These are phyloP conservation scores for Kwoniella botswanensis DNA, from an alignment of 768 basidiomycete species.

Conservation along the genomic window DNA sequence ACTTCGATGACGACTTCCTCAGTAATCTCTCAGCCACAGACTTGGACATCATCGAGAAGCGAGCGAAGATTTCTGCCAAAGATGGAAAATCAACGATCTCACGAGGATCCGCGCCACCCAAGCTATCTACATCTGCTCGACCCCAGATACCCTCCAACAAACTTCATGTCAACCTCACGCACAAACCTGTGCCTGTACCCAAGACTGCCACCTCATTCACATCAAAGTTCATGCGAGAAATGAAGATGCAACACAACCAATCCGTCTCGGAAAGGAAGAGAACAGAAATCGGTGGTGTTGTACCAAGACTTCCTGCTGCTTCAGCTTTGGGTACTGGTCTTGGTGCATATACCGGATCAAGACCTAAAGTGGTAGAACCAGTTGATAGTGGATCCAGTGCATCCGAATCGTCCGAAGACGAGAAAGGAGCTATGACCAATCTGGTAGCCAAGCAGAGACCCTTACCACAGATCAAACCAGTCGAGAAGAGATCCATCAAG, in stretches of 20 bases:
- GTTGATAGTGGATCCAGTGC: constrained; percentile 47
- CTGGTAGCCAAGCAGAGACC: constrained; percentile 69
- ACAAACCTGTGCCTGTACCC: constrained; percentile 26
- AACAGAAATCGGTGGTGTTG: constrained; percentile 42
- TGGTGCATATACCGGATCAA: constrained; percentile 36
- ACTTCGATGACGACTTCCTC: constrained; percentile 50
- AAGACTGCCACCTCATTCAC: constrained; percentile 30
- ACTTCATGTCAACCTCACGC: constrained; percentile 47
- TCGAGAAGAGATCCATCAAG: constrained; percentile 42
- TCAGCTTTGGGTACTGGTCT: constrained; percentile 44
- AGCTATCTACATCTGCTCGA: constrained; percentile 19
- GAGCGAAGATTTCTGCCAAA: constrained; percentile 32
- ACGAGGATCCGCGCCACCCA: constrained; percentile 9
- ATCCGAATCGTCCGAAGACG: constrained; percentile 50
- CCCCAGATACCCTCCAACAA: constrained; percentile 24
- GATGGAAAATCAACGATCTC: constrained; percentile 6
- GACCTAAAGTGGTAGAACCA: constrained; percentile 20
- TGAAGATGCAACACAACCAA: constrained; percentile 26
- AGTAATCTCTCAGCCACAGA: constrained; percentile 37
- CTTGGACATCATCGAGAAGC: constrained; percentile 48
- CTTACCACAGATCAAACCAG: constrained; percentile 56
- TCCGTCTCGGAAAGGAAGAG: constrained; percentile 27
- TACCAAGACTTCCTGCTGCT: constrained; percentile 34
- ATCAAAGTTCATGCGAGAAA: constrained; percentile 43
- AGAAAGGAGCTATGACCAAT: constrained; percentile 60